Conservation (phyloP, 2,329 filamentous ascomycete genomes). For the Aspergillus arachidicola region DNA sequence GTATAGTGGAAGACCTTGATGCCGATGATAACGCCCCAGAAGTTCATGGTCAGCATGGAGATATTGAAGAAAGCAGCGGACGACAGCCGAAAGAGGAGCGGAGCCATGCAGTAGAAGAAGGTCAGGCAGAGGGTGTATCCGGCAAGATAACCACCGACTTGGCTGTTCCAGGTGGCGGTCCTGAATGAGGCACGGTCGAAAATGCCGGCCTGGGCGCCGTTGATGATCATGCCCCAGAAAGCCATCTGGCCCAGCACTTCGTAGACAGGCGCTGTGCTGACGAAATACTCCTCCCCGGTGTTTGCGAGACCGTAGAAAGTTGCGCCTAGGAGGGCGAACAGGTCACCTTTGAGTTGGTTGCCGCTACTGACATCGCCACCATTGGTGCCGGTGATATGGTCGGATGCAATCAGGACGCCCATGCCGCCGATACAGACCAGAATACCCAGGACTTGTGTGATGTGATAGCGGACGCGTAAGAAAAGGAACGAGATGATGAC, state of each 20-base stretch:
- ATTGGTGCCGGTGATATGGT: conserved; percentile 78
- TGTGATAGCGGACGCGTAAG: conserved; percentile 85
- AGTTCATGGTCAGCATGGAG: conserved; percentile 88
- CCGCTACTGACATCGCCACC: conserved; percentile 59
- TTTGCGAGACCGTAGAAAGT: conserved; percentile 91
- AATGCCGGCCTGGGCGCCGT: conserved; percentile 85
- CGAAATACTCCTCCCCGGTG: conserved; percentile 91
- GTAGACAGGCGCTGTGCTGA: conserved; percentile 82
- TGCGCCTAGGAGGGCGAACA: conserved; percentile 87
- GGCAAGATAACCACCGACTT: conserved; percentile 78
- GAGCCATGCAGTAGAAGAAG: conserved; percentile 85
- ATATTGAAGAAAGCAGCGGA: conserved; percentile 97
- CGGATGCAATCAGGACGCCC: conserved; percentile 81
- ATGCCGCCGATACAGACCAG: conserved; percentile 88
- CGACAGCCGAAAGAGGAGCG: conserved; percentile 84
- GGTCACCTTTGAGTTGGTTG: conserved; percentile 84
- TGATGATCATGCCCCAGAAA: conserved; percentile 86
- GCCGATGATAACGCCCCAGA: conserved; percentile 95
- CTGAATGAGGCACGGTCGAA: conserved; percentile 80
- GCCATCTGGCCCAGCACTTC: conserved; percentile 92
- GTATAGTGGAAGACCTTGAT: conserved; percentile 78
- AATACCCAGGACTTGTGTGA: conserved; percentile 83
- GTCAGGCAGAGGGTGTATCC: conserved; percentile 84
- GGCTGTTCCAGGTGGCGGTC: conserved; percentile 63
- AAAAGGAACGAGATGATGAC: conserved; percentile 81